These are phyloP conservation scores for Spergularia marina DNA, from an alignment of 148 eudicot species.

Conservation along the genomic window DNA sequence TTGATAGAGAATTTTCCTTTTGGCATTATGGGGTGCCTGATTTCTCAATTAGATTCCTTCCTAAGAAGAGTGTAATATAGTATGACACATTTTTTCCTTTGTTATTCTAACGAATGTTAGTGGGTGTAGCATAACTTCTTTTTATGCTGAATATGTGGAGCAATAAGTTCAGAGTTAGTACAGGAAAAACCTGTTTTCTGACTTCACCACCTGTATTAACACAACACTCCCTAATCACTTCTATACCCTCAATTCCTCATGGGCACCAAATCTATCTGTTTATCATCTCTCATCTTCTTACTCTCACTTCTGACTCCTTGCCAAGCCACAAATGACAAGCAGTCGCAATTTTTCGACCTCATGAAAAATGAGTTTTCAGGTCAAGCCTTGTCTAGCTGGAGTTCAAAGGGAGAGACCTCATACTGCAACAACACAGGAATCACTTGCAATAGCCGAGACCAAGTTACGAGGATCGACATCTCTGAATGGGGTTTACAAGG, in stretches of 20 bases:
- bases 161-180: neutral
- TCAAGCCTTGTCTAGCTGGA: constrained; percentile 46
- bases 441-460: constrained; percentile 48
- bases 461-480: constrained; percentile 44
- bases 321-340: constrained; percentile 33
- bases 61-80: constrained; percentile 14
- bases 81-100: neutral
- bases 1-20: neutral
- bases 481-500: constrained; percentile 60
- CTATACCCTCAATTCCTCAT: constrained; percentile 30
- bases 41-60: neutral
- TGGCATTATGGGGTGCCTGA: constrained; percentile 7
- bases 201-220: neutral
- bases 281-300: constrained; percentile 31
- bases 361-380: constrained; percentile 60
- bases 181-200: neutral
- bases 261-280: constrained; percentile 34
- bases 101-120: constrained; percentile 36
- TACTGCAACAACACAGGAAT: constrained; percentile 62
- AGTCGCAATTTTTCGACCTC: constrained; percentile 54
- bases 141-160: constrained; percentile 24
- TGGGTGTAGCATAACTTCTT: constrained; percentile 60
- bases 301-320: constrained; percentile 26
- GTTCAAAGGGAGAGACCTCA: constrained; percentile 19
- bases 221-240: constrained; percentile 27